Evolutionary conservation across 257 asterid species (phyloP).

Genomic region (Cruciata laevipes): DNA sequence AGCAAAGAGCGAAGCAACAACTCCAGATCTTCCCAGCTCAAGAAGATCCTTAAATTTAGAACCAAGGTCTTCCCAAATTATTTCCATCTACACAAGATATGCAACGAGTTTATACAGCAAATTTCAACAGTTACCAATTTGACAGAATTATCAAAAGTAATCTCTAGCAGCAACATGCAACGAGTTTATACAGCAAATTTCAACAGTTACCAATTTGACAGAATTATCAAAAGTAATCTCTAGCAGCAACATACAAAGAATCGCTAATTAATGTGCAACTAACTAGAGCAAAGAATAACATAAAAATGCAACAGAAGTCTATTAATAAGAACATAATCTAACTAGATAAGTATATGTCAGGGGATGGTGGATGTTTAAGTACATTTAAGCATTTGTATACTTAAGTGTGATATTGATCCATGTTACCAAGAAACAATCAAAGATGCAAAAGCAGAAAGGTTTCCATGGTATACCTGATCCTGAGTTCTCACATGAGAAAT

Average conservation of each 20-base stretch:
- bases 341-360: not conserved
- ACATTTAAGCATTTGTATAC: not conserved
- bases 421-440: not conserved
- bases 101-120: not conserved
- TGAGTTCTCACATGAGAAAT: constrained; percentile 64
- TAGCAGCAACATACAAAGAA: not conserved
- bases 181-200: not conserved
- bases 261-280: not conserved
- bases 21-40: constrained; percentile 81
- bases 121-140: not conserved
- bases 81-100: constrained; percentile 42
- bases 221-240: not conserved
- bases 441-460: constrained; percentile 11
- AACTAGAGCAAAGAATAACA: not conserved
- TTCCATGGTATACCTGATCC: constrained; percentile 57
- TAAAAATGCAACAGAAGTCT: not conserved
- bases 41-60: constrained; percentile 60
- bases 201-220: not conserved
- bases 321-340: not conserved
- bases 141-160: not conserved
- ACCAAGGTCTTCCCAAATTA: constrained; percentile 74
- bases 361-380: not conserved
- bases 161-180: not conserved
- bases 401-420: not conserved
- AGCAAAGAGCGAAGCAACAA: constrained; percentile 81